These are phyloP conservation scores for Penicillium concentricum DNA, from an alignment of 2,329 filamentous ascomycete genomes.

Conservation along the genomic window DNA sequence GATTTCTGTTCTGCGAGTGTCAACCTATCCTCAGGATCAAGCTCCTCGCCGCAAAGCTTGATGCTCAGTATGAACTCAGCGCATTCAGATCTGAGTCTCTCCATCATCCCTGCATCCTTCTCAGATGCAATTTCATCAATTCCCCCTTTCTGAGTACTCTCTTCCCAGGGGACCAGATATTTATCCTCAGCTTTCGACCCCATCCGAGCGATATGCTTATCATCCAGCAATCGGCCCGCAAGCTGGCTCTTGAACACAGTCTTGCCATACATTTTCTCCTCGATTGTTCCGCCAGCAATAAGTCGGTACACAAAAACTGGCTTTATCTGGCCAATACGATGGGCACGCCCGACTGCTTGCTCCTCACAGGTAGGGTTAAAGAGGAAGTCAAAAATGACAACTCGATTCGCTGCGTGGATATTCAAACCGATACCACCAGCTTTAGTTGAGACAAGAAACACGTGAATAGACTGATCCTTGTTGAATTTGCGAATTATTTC, in stretches of 20 bases:
- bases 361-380: slow-evolving; percentile 81
- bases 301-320: slow-evolving; percentile 83
- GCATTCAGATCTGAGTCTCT: not conserved
- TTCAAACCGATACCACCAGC: slow-evolving; percentile 84
- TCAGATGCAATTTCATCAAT: not conserved
- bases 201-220: slow-evolving; percentile 70
- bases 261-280: slow-evolving; percentile 70
- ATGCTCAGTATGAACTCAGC: not conserved
- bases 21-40: not conserved
- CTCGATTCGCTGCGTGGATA: slow-evolving; percentile 77
- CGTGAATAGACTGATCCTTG: slow-evolving; percentile 44
- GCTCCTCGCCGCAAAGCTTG: not conserved
- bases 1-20: not conserved
- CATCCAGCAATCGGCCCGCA: slow-evolving; percentile 76
- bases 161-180: not conserved
- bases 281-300: slow-evolving; percentile 73
- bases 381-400: slow-evolving; percentile 79
- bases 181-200: slow-evolving; percentile 48
- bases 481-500: slow-evolving; percentile 69
- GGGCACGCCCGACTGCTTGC: slow-evolving; percentile 82
- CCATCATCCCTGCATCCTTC: not conserved
- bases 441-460: slow-evolving; percentile 79
- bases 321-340: slow-evolving; percentile 79
- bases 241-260: slow-evolving; percentile 81
- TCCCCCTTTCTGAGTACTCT: not conserved